Percentiles rank a stretch among this genome's conserved stretches.
These are phyloP conservation scores for Phytophthora crassamura DNA, from an alignment of 352 stramenopile species.

Conservation along the genomic window DNA sequence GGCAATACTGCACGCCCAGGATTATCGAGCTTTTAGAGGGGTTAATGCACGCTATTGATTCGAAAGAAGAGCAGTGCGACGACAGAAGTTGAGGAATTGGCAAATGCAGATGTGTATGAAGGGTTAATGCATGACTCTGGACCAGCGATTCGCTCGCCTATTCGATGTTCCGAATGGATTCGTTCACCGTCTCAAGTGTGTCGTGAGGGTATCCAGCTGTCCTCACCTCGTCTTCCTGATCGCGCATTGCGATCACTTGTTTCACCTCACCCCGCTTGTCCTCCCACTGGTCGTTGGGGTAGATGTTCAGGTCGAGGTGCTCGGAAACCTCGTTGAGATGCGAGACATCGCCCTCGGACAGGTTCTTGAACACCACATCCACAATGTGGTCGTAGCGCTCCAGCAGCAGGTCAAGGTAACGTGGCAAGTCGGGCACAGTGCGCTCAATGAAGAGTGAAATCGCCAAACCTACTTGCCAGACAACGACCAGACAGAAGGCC, in stretches of 20 bases:
- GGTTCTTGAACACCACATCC: conserved; percentile 69
- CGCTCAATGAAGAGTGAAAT: conserved; percentile 62
- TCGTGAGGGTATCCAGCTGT: conserved; percentile 12
- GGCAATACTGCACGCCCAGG: conserved; percentile 30
- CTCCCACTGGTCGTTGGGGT: conserved; percentile 67
- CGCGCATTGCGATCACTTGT: conserved; percentile 13
- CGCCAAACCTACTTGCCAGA: conserved; percentile 65
- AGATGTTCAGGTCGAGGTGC: conserved; percentile 68
- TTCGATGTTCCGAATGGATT: conserved; percentile 19
- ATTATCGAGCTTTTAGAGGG: conserved; percentile 21
- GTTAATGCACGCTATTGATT: neutral
- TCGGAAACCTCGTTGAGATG: conserved; percentile 67
- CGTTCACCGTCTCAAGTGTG: conserved; percentile 18
- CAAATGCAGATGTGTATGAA: conserved; percentile 20
- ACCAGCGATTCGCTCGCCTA: conserved; percentile 1
- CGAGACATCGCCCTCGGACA: conserved; percentile 61
- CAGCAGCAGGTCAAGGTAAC: conserved; percentile 53
- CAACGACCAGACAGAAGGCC: conserved; percentile 62
- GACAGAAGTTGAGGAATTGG: neutral
- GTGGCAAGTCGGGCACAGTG: conserved; percentile 56
- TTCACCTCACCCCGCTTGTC: conserved; percentile 27
- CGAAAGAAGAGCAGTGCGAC: too few species aligned
- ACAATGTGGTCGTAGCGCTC: conserved; percentile 70
- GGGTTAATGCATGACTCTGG: neutral
- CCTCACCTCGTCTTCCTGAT: conserved; percentile 22